Evolutionary conservation across 768 basidiomycete species (phyloP), one percentile per base, ranked within the genome.

Genomic region (Calocera viscosa): DNA sequence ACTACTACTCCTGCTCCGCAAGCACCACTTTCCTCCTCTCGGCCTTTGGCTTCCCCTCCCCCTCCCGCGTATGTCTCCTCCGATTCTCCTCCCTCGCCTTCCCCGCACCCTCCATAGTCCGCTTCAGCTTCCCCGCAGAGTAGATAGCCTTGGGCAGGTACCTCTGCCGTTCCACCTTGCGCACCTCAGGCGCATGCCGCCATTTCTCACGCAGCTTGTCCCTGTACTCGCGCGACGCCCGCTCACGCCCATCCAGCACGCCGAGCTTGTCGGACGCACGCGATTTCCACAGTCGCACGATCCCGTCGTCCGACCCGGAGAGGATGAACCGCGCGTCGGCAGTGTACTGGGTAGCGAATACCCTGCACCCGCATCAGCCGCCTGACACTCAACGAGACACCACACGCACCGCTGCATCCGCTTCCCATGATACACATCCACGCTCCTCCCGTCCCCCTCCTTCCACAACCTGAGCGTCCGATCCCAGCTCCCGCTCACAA

Each of bases 401-500:
- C 1, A 14, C 35, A 38, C 79, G 40, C 64, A 91, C 91, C 94
- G 84, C 76, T 98, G 96, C 96, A 99, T 99, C 49, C 96, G 90
- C 78, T 98, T 98, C 17, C 94, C 95, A 76, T 98, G 95, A 74
- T 98, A 99, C 7, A 94, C 88, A 74, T 98, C 95, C 17, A 89
- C 84, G 7, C 82, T 81, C 33, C 84, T 84, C 0, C 94, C 94
- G 43, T 82, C 84, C 30, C 89, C 91, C 71, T 91, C 86, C 71
- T 87, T 86, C 95, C 95, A 99, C 75, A 98, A 84, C 68, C 94
- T 81, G 49, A 97, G 82, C 1, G 94, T 97, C 49, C 94, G 83
- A 75, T 99, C 96, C 88, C 95, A 98, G 1, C 91, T 90, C 12
- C 96, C 96, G 69, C 90, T 92, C 30, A 97, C 94, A 74, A 98